Evolutionary conservation across 78 protist species (phyloP).

Genomic region (Emiliania huxleyi): DNA sequence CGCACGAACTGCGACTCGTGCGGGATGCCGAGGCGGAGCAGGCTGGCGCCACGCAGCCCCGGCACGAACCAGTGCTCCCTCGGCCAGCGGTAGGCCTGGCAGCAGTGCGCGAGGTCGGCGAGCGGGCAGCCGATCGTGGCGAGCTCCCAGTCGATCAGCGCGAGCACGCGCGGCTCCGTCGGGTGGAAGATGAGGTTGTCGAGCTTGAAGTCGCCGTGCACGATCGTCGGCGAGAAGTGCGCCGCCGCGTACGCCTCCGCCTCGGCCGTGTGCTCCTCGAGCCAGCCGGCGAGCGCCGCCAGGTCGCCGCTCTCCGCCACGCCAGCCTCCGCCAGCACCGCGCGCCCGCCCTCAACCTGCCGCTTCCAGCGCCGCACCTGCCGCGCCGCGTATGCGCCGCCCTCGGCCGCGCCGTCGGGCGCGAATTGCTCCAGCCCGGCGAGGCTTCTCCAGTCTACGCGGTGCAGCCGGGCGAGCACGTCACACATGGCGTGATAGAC

Average conservation of each 20-base stretch:
- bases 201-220: slow-evolving; percentile 72
- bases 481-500: not conserved
- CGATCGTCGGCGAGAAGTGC: slow-evolving; percentile 23
- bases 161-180: slow-evolving; percentile 50
- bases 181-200: slow-evolving; percentile 68
- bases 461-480: slow-evolving; percentile 20
- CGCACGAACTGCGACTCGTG: not conserved
- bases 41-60: not conserved
- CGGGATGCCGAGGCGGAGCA: not conserved
- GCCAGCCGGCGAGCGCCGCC: not conserved
- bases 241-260: not conserved
- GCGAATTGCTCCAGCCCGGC: not conserved
- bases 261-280: not conserved
- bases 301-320: not conserved
- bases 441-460: not conserved
- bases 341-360: too few relatives aligned
- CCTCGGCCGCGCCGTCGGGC: not conserved
- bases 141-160: slow-evolving; percentile 77
- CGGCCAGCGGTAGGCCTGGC: slow-evolving; percentile 38
- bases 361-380: not conserved
- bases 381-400: not conserved
- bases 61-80: too few relatives aligned
- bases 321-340: not conserved
- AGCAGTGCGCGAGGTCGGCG: slow-evolving; percentile 61
- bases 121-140: slow-evolving; percentile 66